Percentiles rank a stretch among this genome's conserved stretches.
phyloP scores from a whole-genome alignment of 2,329 filamentous ascomycete genomes.

The Claviceps fusiformis region DNA sequence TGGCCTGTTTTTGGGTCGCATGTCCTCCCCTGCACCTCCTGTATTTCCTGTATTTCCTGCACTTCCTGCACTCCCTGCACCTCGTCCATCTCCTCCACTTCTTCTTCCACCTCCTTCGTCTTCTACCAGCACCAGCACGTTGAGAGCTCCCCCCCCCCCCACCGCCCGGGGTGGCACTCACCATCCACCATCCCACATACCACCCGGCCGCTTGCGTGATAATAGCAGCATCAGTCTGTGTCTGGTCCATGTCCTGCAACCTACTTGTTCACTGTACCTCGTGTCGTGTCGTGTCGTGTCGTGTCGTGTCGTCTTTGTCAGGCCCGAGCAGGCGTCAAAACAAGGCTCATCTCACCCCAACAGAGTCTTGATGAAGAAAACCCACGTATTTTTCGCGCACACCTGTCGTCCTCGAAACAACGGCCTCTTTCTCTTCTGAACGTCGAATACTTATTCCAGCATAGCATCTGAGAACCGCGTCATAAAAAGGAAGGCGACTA shows the following conservation, averaged over 20 bases:
- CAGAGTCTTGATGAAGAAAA: neutral
- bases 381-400: neutral
- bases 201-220: neutral
- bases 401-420: neutral
- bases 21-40: neutral
- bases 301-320: neutral
- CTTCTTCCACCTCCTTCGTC: neutral
- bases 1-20: neutral
- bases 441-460: neutral
- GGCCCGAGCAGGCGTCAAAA: neutral
- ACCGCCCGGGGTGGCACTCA: neutral
- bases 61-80: neutral
- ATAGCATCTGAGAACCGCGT: too few species aligned
- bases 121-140: neutral
- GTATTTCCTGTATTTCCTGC: neutral
- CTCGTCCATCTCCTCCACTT: neutral
- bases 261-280: neutral
- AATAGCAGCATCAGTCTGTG: neutral
- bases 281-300: neutral
- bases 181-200: neutral
- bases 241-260: neutral
- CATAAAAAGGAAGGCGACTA: neutral
- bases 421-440: neutral
- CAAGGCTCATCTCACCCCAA: neutral
- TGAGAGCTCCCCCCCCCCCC: neutral